Percentiles rank a stretch among this genome's conserved stretches.
Conservation (phyloP, 2,329 filamentous ascomycete genomes). For the Fonsecaea nubica region DNA sequence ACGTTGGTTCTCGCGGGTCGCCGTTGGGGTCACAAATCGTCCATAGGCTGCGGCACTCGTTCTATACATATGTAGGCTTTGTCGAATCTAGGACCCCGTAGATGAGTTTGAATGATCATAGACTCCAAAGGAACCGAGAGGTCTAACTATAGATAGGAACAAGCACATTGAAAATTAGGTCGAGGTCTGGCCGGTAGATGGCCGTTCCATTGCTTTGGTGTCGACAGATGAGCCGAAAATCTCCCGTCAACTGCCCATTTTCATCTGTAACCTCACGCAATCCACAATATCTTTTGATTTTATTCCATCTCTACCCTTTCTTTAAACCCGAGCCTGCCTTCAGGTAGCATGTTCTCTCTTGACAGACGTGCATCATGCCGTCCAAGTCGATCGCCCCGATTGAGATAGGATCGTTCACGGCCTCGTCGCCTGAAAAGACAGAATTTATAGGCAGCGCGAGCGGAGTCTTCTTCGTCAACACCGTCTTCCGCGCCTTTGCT, state of each 20-base stretch:
- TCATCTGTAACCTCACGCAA: background rate
- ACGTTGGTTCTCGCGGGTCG: background rate
- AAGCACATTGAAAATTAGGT: background rate
- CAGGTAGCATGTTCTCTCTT: background rate
- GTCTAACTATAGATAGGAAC: background rate
- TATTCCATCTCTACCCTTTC: background rate
- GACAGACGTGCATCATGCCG: constrained; percentile 9
- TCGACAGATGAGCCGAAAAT: background rate
- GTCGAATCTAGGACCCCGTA: background rate
- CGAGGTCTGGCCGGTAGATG: background rate
- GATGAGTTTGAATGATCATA: background rate
- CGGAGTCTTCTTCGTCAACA: constrained; percentile 61
- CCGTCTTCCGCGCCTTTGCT: constrained; percentile 58
- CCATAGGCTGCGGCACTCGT: background rate
- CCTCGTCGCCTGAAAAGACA: constrained; percentile 51
- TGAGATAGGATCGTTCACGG: constrained; percentile 48
- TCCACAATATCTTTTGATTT: background rate
- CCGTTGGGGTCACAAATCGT: background rate
- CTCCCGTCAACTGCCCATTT: background rate
- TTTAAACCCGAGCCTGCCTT: background rate
- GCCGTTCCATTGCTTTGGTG: background rate
- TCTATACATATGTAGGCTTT: background rate
- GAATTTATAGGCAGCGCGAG: constrained; percentile 60
- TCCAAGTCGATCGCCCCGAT: constrained; percentile 22
- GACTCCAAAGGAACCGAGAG: background rate